A percentile compares a stretch with the other conserved stretches of the same genome.
Conservation (phyloP, 495 filamentous ascomycete genomes). For the Penicillium taxi region DNA sequence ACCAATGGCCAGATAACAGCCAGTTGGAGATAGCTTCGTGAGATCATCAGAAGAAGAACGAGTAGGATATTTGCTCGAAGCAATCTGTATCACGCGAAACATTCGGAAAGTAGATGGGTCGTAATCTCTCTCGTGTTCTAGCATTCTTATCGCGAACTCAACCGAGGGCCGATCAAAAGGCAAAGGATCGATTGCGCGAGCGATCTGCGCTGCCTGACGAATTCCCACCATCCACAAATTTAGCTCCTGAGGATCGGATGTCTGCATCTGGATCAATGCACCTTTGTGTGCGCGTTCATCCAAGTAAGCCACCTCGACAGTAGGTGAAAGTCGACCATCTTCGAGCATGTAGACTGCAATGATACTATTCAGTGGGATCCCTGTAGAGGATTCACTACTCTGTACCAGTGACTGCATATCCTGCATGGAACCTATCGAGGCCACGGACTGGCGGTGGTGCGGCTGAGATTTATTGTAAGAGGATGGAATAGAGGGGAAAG, state of each 20-base stretch:
- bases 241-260: conserved; percentile 63
- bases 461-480: conserved; percentile 31
- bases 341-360: conserved; percentile 75
- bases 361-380: conserved; percentile 63
- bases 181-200: conserved; percentile 44
- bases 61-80: conserved; percentile 47
- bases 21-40: conserved; percentile 60
- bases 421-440: conserved; percentile 53
- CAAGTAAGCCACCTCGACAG: conserved; percentile 67
- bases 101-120: conserved; percentile 64
- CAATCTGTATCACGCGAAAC: conserved; percentile 75
- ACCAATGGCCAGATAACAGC: conserved; percentile 82
- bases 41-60: conserved; percentile 69
- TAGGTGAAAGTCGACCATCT: conserved; percentile 68
- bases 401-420: conserved; percentile 51
- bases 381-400: conserved; percentile 39
- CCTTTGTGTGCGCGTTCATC: conserved; percentile 62
- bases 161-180: conserved; percentile 53
- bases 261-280: conserved; percentile 58
- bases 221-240: conserved; percentile 69
- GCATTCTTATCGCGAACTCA: conserved; percentile 54
- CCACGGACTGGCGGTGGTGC: conserved; percentile 46
- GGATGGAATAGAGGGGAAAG: conserved; percentile 47
- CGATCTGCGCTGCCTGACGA: conserved; percentile 49
- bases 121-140: conserved; percentile 65